Base-by-base conservation (phyloP, 139 green algal genomes). In the Limnomonas spitsbergensis region DNA sequence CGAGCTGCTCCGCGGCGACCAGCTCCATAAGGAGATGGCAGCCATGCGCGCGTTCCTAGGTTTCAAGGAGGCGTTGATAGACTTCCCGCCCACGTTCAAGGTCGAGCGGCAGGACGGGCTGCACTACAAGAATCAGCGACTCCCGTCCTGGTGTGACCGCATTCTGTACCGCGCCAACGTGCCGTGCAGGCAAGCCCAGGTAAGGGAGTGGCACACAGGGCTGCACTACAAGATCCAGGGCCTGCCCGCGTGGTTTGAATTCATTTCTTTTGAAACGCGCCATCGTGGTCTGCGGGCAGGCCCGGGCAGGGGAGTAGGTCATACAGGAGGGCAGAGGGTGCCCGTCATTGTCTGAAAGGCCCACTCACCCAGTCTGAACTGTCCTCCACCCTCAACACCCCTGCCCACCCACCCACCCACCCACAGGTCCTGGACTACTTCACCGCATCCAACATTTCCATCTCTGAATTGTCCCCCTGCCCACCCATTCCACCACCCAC, bases 71-170 rank as follows among this genome's bases (percentile, higher is more conserved):
- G 86, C 73, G 1, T 38, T 82, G 9, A 87, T 90, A 31, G 14
- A 27, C n/a, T 93, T 91, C 52, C 54, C 87, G 4, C 90, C 90
- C 1, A 92, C 85, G 7, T 93, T 92, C 82, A 94, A 94, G 71
- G 53, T 84, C 27, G 61, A 81, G 61, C 77, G 83, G 0, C 53
- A 80, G 67, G 61, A 75, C 0, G 81, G 82, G 20, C 36, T 82
- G 1, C 6, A 71, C 0, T 93, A 92, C 83, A 80, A 77, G 38
- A 42, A 40, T 6, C 86, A 91, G 80, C 80, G 91, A n/a, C 83
- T 83, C 14, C 91, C 91, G 6, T 87, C 91, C 1, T 95, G 86
- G 84, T 92, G 85, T 82, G 89, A 95, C 79, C 79, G 91, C 24
- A 78, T 95, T n/a, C 82, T 95, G 53, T 87, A 79, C 81, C 83